Conservation (phyloP, 2,329 filamentous ascomycete genomes). For the Colletotrichum camelliae region DNA sequence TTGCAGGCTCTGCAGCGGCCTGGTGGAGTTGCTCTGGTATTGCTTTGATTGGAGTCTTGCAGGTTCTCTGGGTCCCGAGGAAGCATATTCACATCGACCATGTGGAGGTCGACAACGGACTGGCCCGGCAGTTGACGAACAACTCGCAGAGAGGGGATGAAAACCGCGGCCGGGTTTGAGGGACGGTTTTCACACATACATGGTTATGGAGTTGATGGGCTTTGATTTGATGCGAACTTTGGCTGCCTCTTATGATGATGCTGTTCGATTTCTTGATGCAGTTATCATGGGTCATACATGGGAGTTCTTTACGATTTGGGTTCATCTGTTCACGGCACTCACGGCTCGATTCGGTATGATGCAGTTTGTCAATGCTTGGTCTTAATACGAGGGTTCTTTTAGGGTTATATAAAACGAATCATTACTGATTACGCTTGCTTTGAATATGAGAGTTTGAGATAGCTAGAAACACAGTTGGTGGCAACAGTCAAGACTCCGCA, state of each 20-base stretch:
- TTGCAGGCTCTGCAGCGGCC: conserved; percentile 53
- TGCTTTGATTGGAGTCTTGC: conserved; percentile 9
- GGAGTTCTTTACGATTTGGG: neutral
- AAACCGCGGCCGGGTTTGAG: neutral
- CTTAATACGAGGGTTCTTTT: neutral
- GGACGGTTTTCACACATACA: neutral
- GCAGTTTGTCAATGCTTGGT: neutral
- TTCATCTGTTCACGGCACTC: neutral
- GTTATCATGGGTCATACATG: neutral
- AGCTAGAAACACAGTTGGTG: neutral
- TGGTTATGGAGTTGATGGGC: neutral
- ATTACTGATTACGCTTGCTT: neutral
- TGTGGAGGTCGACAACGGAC: conserved; percentile 19
- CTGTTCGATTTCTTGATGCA: neutral
- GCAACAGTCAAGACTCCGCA: neutral
- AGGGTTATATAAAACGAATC: neutral
- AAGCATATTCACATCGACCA: conserved; percentile 26
- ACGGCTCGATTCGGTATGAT: neutral
- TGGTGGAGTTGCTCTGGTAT: conserved; percentile 41
- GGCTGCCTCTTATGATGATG: neutral
- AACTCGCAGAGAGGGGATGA: conserved; percentile 11
- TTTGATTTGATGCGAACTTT: neutral
- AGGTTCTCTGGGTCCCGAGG: conserved; percentile 21
- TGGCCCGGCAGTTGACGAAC: conserved; percentile 1
- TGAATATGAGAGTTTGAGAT: neutral